Evolutionary conservation across 2,329 filamentous ascomycete genomes (phyloP), one percentile per base, ranked within the genome.

Genomic region (Bipolaris zeicola): DNA sequence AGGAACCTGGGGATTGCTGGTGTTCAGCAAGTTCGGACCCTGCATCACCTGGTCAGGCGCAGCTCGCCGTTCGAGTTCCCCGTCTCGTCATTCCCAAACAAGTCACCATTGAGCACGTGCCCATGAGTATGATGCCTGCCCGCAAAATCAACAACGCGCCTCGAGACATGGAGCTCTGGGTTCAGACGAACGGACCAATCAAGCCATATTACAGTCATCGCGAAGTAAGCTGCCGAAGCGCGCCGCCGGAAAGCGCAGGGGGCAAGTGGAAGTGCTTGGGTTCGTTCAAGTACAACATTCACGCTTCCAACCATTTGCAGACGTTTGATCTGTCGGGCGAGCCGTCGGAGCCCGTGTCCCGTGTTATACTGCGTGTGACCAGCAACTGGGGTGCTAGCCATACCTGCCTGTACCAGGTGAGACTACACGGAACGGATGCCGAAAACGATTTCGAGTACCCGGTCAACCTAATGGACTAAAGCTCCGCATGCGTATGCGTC

Each of bases 1-100:
- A 87, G 8, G 90, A 96, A 46, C 83, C 89, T 33, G 91, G 90
- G 18, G 90, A 98, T 60, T 96, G 92, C 76, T 98, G 92, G 90
- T 98, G 94, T 74, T 87, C 89, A 4, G 75, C 79, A 8, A 48
- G 43, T 82, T 80, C 64, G 61, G 22, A 60, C 57, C 3, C 77
- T 78, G 45, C 20, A 0, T 77, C 81, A 14, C 80, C 81, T 6
- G 81, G 83, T 46, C 85, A 86, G 36, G 85, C 87, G 1, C 84
- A 86, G 50, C 78, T 98, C 14, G 85, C 84, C 7, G 84, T 96
- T 16, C 55, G 67, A 13, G 68, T 80, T 14, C 58, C 68, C 4
- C 65, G 70, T 6, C 62, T 64, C 1, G 71, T 82, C 53, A 71
- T 64, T 47, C 79, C 80, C 1, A 68, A 66, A 5, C 67, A 74